Percentiles rank a stretch among this genome's conserved stretches.
phyloP scores from a whole-genome alignment of 768 basidiomycete genomes.

The Sporobolomyces roseus region DNA sequence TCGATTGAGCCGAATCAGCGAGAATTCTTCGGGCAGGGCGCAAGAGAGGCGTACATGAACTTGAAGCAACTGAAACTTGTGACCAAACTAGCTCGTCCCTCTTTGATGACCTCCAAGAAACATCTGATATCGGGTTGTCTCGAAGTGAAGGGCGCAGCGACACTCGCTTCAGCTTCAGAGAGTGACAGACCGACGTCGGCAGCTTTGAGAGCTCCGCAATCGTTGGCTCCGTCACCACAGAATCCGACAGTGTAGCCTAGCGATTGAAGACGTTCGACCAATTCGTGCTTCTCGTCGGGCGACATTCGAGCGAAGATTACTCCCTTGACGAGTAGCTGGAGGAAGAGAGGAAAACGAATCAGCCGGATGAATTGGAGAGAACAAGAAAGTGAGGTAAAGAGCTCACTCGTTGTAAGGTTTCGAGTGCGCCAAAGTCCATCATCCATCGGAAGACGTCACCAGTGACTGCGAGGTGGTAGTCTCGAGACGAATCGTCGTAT shows the following conservation, averaged over 20 bases:
- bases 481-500: constrained; percentile 61
- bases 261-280: constrained; percentile 86
- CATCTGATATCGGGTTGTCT: constrained; percentile 91
- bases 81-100: constrained; percentile 90
- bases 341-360: neutral
- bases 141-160: constrained; percentile 95
- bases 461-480: constrained; percentile 85
- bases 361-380: neutral
- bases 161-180: constrained; percentile 96
- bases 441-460: constrained; percentile 99
- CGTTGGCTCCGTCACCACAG: constrained; percentile 98
- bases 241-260: constrained; percentile 95
- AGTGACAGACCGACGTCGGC: constrained; percentile 95
- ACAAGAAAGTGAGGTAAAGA: neutral
- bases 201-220: constrained; percentile 96
- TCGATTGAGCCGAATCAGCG: neutral
- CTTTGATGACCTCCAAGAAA: constrained; percentile 92
- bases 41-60: constrained; percentile 71
- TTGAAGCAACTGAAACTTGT: constrained; percentile 99
- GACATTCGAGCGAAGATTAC: constrained; percentile 99
- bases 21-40: too few relatives aligned
- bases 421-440: constrained; percentile 86
- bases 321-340: constrained; percentile 91
- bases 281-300: constrained; percentile 97
- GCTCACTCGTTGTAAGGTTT: constrained; percentile 85